Evolutionary conservation across 108 stramenopile genomes (phyloP), one percentile per base, ranked within the genome.

Genomic region (Phaeodactylum tricornutum): DNA sequence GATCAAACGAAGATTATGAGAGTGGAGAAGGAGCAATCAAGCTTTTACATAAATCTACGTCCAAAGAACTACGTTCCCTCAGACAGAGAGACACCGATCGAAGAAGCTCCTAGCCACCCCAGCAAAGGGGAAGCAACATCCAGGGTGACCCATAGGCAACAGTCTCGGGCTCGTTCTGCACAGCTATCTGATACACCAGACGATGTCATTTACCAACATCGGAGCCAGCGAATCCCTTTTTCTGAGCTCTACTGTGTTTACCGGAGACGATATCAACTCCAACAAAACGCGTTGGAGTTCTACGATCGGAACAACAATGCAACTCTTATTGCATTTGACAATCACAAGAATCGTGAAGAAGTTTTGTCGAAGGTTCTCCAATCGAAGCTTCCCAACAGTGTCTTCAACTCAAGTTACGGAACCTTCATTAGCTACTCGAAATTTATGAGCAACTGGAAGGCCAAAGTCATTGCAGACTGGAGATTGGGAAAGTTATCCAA

Each of bases 241-340:
- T 53, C 41, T 29, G 85, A 92, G 29, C 58, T 92, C 2, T 82
- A 79, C 51, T 81, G 85, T 24, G 85, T 94, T 11, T 91, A 84
- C 45, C 72, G 79, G 33, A 55, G 97, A 15, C 64, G 97, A 7
- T 98, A 95, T 64, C 93, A 94, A 54, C 66, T 96, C 25, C 84
- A 94, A 43, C 93, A 94, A 46, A 90, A 71, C 40, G 95, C 86
- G 14, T 69, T 98, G 43, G 95, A 98, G 57, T 82, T 98, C 47
- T 96, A 85, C 59, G 91, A 93, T 56, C 66, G 69, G 9, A 64
- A 92, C 51, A 69, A 78, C 23, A 76, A 75, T 55, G 82, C 71
- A 29, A 91, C 81, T 6, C 54, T 93, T 7, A 48, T 93, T 34
- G 77, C 84, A 14, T 88, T 88, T 57, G 44, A 68, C 8, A 71